Evolutionary conservation across 805 yeast genomes (phyloP), one percentile per base, ranked within the genome.

Genomic region (Candida tallmaniae): DNA sequence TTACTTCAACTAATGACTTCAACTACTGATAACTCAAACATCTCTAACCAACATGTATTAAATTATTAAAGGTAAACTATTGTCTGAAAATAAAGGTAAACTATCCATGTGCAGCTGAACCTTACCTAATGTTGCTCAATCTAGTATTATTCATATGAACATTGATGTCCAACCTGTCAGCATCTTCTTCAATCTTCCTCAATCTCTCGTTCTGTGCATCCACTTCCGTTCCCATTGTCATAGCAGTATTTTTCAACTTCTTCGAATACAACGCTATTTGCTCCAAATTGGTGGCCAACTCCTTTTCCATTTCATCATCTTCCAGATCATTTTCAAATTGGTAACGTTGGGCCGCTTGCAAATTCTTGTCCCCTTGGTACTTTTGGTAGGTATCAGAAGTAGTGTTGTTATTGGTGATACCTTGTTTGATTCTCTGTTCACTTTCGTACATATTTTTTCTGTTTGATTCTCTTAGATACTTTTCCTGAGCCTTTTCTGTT

Each of bases 221-320:
- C 29, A 93, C 74, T 61, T 90, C 97, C 21, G 74, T 74, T 34
- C 86, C 78, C 52, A 86, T 78, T 3, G 84, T 68, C 38, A 70
- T 53, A 2, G 97, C 96, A 35, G 85, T 68, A 42, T 69, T 74
- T 54, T 78, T 81, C 59, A 90, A 73, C 40, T 88, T 77, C 35
- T 71, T 70, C 21, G 95, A 76, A 39, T 81, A 74, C 26, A 70
- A 70, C 9, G 75, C 73, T 31, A 93, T 83, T 54, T 82, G 86
- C 48, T 84, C 89, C 57, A 90, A 65, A 51, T 93, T 93, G 43
- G 74, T 63, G 35, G 88, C 89, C 46, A 88, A 76, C 58, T 89
- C 96, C 42, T 81, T 75, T 54, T 90, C 97, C 76, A 87, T 76
- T 46, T 80, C 93, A 49, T 88, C 95, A 58, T 93, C 97, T 55